phyloP scores from a whole-genome alignment of 2,329 filamentous ascomycete species.

The Epichloe uncinata region DNA sequence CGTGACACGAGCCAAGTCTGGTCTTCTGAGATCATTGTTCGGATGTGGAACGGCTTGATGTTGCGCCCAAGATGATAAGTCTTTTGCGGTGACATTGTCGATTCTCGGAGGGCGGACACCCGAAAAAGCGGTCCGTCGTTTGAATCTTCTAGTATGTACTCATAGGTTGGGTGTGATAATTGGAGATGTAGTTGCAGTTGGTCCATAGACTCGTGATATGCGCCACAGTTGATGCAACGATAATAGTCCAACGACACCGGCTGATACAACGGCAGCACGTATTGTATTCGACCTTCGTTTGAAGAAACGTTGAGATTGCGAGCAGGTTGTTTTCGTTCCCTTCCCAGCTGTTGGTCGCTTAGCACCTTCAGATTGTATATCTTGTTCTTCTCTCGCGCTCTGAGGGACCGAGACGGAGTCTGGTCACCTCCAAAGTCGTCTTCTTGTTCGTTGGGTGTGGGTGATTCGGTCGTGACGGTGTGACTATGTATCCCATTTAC shows the following conservation, averaged over 20 bases:
- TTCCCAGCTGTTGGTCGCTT: constrained; percentile 43
- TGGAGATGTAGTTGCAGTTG: constrained; percentile 37
- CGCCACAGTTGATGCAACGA: constrained; percentile 38
- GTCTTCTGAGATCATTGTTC: constrained; percentile 31
- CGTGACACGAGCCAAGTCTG: constrained; percentile 31
- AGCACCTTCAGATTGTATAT: constrained; percentile 47
- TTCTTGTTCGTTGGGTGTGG: constrained; percentile 27
- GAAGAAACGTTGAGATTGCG: constrained; percentile 12
- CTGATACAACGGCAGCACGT: constrained; percentile 29
- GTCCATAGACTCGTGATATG: constrained; percentile 31
- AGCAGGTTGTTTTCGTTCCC: constrained; percentile 29
- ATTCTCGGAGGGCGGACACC: constrained; percentile 21
- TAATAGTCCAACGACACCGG: constrained; percentile 33
- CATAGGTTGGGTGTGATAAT: constrained; percentile 30
- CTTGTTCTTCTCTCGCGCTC: constrained; percentile 33
- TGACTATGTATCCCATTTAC: constrained; percentile 10
- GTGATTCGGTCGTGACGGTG: constrained; percentile 14
- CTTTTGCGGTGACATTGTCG: constrained; percentile 18
- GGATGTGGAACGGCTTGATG: constrained; percentile 30
- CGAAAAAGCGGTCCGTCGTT: constrained; percentile 26
- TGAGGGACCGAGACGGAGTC: constrained; percentile 38
- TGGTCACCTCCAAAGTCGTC: constrained; percentile 32
- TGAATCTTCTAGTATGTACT: constrained; percentile 25
- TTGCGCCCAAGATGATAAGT: constrained; percentile 30
- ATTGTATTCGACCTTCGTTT: constrained; percentile 32